A percentile compares a stretch with the other conserved stretches of the same genome.
Evolutionary conservation across 2,329 filamentous ascomycete species (phyloP).

Genomic region (Claviceps purpurea): DNA sequence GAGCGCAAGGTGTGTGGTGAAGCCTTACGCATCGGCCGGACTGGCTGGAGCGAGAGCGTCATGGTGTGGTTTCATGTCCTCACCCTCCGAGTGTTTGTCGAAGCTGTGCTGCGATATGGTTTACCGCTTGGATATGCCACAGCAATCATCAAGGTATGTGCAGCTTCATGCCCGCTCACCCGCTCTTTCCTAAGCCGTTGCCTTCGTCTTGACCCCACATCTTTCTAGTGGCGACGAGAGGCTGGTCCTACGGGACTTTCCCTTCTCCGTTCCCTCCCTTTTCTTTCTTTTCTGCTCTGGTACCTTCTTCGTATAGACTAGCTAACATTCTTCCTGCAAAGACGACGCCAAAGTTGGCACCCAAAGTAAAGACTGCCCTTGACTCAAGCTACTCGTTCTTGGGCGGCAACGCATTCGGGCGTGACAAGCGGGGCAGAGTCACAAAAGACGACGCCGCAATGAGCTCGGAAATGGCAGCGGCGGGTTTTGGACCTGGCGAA

Average conservation of each 20-base stretch:
- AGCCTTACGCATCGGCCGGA: constrained; percentile 71
- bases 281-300: neutral
- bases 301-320: neutral
- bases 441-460: constrained; percentile 76
- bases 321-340: constrained; percentile 21
- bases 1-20: constrained; percentile 90
- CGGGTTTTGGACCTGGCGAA: constrained; percentile 52
- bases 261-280: neutral
- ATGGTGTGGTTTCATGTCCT: constrained; percentile 95
- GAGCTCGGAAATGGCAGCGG: constrained; percentile 72
- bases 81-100: constrained; percentile 85
- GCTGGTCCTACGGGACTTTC: too few relatives aligned
- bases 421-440: constrained; percentile 85
- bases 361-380: constrained; percentile 66
- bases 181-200: too few relatives aligned
- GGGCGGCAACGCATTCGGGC: constrained; percentile 83
- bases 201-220: neutral
- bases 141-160: constrained; percentile 65
- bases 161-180: too few relatives aligned
- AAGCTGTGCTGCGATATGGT: constrained; percentile 94
- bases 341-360: constrained; percentile 70
- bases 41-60: constrained; percentile 90
- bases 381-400: constrained; percentile 83
- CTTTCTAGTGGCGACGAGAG: neutral
- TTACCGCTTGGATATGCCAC: constrained; percentile 82